Base-by-base conservation (phyloP, 495 filamentous ascomycete genomes). In the Platismatia glauca region DNA sequence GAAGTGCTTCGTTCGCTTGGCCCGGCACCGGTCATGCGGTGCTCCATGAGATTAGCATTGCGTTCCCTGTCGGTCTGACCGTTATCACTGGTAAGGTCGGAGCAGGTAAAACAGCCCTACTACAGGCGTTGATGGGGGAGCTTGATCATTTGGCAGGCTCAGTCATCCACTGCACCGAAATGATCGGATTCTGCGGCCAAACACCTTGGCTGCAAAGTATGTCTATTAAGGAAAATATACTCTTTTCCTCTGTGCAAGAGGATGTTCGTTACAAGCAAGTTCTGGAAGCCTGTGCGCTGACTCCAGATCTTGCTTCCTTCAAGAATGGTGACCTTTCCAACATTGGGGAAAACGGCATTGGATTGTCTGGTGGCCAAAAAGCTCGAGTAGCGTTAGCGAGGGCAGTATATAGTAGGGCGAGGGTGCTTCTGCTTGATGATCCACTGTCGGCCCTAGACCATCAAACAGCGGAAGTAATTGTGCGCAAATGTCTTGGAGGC, bases 151-250 rank as follows among this genome's bases (percentile, higher is more conserved):
- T 80, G 20, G 69, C 71, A 16, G 90, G 90, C 11, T 75, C 81
- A 9, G 79, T 80, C 29, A 71, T 75, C 13, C 72, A 84, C 20
- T 84, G 89, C 5, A 82, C 81, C 31, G 84, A 87, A 57, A 86
- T 86, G 76, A 75, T 93, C 2, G 89, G 86, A 13, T 95, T 92
- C 73, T 92, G 89, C 70, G 84, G 85, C 4, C 89, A 95, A 67
- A 88, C 84, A 6, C 88, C 90, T n/a, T 95, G 90, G 90, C 77
- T 95, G 9, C 89, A 94, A 70, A 93, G 87, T 67, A 93, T 93
- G 89, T 92, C 84, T 63, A 91, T 95, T 53, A 85, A 86, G 3
- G 86, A 93, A 38, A 93, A 93, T 63, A 91, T 93, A 50, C 72
- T 93, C 1, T 94, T 94, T 71, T 87, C 85, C 44, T 80, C 84